A percentile compares a stretch with the other conserved stretches of the same genome.
Evolutionary conservation across 2,329 filamentous ascomycete species (phyloP).

Genomic region (Claviceps maximensis): DNA sequence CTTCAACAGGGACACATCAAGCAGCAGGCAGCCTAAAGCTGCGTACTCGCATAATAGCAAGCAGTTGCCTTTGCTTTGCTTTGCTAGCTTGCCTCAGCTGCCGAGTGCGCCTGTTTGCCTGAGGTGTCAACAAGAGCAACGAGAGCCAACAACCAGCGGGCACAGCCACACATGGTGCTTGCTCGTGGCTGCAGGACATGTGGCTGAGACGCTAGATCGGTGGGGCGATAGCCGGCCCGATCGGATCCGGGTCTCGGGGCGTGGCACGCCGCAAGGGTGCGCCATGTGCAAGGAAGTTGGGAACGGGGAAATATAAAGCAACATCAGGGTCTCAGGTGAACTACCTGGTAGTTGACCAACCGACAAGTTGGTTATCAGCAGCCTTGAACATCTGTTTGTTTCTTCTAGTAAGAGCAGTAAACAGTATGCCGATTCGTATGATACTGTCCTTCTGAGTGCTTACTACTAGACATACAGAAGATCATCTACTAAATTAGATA

Average conservation of each 20-base stretch:
- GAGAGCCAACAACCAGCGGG: not conserved
- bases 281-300: not conserved
- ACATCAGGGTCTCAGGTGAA: too few species aligned
- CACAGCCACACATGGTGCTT: not conserved
- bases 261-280: not conserved
- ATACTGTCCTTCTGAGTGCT: too few species aligned
- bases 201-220: not conserved
- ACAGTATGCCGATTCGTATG: too few species aligned
- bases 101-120: not conserved
- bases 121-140: not conserved
- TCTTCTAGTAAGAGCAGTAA: too few species aligned
- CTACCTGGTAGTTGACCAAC: too few species aligned
- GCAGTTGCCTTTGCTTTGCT: not conserved
- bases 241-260: not conserved
- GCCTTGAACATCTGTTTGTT: too few species aligned
- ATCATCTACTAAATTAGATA: too few species aligned
- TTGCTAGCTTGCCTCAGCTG: not conserved
- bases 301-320: not conserved
- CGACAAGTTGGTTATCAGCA: too few species aligned
- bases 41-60: not conserved
- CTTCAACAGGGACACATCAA: slow-evolving; percentile 11
- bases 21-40: slow-evolving; percentile 4
- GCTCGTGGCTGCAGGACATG: not conserved
- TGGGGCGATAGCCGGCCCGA: not conserved
- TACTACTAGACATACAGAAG: too few species aligned